These are phyloP conservation scores for Rhodotorula babjevae DNA, from an alignment of 768 basidiomycete genomes.

Conservation along the genomic window DNA sequence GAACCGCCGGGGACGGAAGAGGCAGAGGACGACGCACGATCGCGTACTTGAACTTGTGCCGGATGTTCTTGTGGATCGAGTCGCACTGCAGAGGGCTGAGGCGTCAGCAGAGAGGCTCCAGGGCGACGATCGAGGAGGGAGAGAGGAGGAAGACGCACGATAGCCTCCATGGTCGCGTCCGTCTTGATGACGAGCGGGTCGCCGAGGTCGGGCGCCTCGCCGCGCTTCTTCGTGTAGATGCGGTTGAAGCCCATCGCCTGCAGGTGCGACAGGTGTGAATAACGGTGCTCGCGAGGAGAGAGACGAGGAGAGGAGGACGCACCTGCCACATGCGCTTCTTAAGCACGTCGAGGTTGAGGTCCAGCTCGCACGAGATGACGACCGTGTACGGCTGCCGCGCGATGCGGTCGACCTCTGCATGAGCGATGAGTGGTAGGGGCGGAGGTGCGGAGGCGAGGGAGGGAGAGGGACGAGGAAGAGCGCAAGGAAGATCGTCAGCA, in stretches of 20 bases:
- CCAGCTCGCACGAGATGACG: constrained; percentile 96
- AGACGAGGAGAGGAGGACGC: too few species aligned
- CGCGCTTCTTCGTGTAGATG: constrained; percentile 95
- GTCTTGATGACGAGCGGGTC: constrained; percentile 81
- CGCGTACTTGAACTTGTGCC: constrained; percentile 68
- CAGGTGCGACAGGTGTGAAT: neutral
- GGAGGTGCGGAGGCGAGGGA: too few species aligned
- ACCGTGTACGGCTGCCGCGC: constrained; percentile 75
- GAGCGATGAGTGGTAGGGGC: constrained; percentile 44
- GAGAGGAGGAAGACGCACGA: constrained; percentile 5
- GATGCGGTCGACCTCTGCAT: constrained; percentile 71
- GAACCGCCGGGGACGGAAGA: neutral
- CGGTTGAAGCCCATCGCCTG: constrained; percentile 46
- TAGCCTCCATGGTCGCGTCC: constrained; percentile 79
- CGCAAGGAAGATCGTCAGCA: too few species aligned
- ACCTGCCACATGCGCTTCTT: constrained; percentile 50
- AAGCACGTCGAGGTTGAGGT: constrained; percentile 62
- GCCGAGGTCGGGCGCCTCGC: constrained; percentile 80
- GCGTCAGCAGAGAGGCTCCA: neutral
- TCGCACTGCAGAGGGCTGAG: constrained; percentile 17
- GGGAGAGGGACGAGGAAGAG: constrained; percentile 8
- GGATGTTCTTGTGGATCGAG: constrained; percentile 59
- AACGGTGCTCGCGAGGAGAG: too few species aligned
- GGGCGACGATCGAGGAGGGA: neutral
- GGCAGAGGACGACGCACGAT: neutral